Conservation (phyloP, 2,329 filamentous ascomycete species). For the Phialophora expanda region DNA sequence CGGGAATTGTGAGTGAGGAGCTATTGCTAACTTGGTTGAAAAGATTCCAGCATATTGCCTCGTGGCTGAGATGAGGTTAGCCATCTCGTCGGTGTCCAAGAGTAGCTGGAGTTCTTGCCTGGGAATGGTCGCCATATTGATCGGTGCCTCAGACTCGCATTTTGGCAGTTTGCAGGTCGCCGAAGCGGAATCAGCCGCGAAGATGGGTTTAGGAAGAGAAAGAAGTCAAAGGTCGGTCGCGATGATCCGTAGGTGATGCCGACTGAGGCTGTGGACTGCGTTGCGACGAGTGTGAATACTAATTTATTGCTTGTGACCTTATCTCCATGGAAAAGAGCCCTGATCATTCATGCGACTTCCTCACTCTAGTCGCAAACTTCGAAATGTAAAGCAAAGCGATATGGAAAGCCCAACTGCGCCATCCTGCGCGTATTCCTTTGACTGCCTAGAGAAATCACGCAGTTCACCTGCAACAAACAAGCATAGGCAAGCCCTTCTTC, state of each 20-base stretch:
- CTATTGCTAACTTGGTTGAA: constrained; percentile 4
- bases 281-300: background rate
- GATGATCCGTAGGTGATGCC: background rate
- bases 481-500: background rate
- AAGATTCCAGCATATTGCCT: background rate
- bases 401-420: background rate
- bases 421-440: background rate
- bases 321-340: background rate
- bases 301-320: background rate
- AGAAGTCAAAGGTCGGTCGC: background rate
- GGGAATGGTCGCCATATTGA: background rate
- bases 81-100: background rate
- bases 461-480: background rate
- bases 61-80: background rate
- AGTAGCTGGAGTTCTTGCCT: background rate
- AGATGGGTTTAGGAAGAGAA: background rate
- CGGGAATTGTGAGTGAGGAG: background rate
- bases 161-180: background rate
- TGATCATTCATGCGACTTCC: background rate
- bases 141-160: background rate
- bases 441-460: background rate
- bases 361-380: background rate
- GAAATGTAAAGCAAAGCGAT: background rate
- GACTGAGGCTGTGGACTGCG: background rate
- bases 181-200: background rate